Conservation (phyloP, 164 flowering plant genomes). For the Vitis amurensis region DNA sequence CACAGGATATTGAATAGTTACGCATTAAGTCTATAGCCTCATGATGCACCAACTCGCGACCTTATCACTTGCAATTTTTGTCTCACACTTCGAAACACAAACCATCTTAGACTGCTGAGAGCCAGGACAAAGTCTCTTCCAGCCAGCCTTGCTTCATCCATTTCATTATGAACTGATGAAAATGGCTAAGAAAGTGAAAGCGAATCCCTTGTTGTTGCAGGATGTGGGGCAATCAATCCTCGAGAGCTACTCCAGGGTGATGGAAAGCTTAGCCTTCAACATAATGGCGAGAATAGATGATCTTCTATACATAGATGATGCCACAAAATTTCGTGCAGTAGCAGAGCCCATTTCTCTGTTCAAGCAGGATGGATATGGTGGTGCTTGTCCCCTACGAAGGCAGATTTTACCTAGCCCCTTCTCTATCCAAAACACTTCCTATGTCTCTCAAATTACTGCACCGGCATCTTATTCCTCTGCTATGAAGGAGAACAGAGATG, state of each 20-base stretch:
- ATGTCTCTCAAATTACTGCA: conserved; percentile 43
- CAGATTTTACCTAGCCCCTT: conserved; percentile 47
- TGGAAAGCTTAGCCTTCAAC: conserved; percentile 83
- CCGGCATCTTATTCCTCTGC: conserved; percentile 35
- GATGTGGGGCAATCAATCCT: conserved; percentile 88
- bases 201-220: conserved; percentile 29
- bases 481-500: background rate
- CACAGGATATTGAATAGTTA: too few relatives aligned
- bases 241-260: conserved; percentile 88
- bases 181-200: too few relatives aligned
- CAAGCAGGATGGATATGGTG: conserved; percentile 28
- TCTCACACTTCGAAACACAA: too few relatives aligned
- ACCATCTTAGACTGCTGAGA: too few relatives aligned
- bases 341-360: conserved; percentile 36
- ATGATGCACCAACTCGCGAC: too few relatives aligned
- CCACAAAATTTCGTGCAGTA: conserved; percentile 39
- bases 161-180: too few relatives aligned
- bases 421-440: conserved; percentile 38
- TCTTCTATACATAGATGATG: conserved; percentile 67
- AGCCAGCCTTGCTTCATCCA: too few relatives aligned
- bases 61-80: too few relatives aligned
- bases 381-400: conserved; percentile 37
- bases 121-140: too few relatives aligned
- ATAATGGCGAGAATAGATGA: conserved; percentile 77
- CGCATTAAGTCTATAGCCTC: too few relatives aligned